Percentiles rank a stretch among this genome's conserved stretches.
phyloP scores from a whole-genome alignment of 495 filamentous ascomycete species.

The Penicillium egyptiacum region DNA sequence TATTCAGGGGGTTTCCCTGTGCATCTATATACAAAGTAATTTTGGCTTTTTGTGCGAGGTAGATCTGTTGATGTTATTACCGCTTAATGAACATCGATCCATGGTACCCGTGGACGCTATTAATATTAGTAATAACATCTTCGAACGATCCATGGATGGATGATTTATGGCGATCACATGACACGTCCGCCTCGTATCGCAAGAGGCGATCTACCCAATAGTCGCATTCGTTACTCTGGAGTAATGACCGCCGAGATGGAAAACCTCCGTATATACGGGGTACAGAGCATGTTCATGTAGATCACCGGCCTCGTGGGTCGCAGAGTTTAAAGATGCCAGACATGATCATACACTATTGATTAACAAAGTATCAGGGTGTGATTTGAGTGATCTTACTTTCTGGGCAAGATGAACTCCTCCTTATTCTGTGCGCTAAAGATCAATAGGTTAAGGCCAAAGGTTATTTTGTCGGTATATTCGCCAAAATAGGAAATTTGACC shows the following conservation, averaged over 20 bases:
- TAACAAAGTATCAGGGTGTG: neutral
- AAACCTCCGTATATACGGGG: neutral
- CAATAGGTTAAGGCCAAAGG: neutral
- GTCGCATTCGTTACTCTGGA: neutral
- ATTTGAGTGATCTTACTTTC: neutral
- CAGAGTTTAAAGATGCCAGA: neutral
- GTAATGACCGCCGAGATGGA: neutral
- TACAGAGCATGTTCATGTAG: neutral
- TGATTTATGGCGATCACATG: slow-evolving; percentile 6
- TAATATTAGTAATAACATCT: too few species aligned
- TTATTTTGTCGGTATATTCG: neutral
- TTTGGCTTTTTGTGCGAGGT: too few species aligned
- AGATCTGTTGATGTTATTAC: too few species aligned
- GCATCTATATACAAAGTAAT: too few species aligned
- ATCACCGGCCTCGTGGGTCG: neutral
- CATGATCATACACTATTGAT: slow-evolving; percentile 2
- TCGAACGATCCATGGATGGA: too few species aligned
- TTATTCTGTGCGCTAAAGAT: neutral
- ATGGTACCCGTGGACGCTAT: too few species aligned
- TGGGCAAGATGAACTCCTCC: neutral
- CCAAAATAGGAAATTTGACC: neutral
- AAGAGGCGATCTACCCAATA: neutral
- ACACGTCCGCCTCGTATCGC: neutral
- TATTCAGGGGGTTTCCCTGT: too few species aligned
- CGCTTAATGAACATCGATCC: too few species aligned